Evolutionary conservation across 345 rosid species (phyloP), one percentile per base, ranked within the genome.

Genomic region (Hevea brasiliensis): DNA sequence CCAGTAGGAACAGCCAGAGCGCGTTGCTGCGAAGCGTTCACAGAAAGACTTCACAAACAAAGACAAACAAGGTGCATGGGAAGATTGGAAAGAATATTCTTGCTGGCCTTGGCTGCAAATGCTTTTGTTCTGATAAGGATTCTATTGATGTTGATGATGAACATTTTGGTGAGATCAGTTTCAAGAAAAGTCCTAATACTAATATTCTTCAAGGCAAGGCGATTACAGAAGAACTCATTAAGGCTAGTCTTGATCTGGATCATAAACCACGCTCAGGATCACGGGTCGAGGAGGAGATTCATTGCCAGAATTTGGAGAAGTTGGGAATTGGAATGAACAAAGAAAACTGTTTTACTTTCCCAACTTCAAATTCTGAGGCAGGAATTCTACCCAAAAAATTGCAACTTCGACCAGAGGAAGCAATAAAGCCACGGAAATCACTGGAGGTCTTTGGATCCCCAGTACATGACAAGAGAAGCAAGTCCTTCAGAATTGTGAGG

Each of bases 401-500:
- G 26, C 73, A 73, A 9, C 61, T 48, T 6, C 74, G 55, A 7
- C 73, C 29, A 17, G 85, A 66, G 64, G 67, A 80, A 50, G 55
- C 4, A 32, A 32, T 32, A 23, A 67, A 70, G 58, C 82, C 80
- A 13, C 79, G 84, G 63, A 88, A 88, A 64, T 85, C 94, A 18
- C 72, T 87, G 1, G 92, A 90, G 70, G 89, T 86, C 42, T 89
- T 84, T 50, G 90, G 98, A 26, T 86, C 89, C 40, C 87, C 92
- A n/a, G 76, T 82, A 7, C 35, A 73, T 4, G 82, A 74, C 12
- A 84, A 68, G 85, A 80, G 72, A 73, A 73, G 60, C 75, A 77
- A 76, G 45, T 12, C 81, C 27, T 70, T 75, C 62, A 73, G 65
- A 56, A 41, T 85, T 14, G 87, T 81, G 45, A 86, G 67, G 82